Conservation (phyloP, 768 basidiomycete genomes). For the Cubamyces lactineus region DNA sequence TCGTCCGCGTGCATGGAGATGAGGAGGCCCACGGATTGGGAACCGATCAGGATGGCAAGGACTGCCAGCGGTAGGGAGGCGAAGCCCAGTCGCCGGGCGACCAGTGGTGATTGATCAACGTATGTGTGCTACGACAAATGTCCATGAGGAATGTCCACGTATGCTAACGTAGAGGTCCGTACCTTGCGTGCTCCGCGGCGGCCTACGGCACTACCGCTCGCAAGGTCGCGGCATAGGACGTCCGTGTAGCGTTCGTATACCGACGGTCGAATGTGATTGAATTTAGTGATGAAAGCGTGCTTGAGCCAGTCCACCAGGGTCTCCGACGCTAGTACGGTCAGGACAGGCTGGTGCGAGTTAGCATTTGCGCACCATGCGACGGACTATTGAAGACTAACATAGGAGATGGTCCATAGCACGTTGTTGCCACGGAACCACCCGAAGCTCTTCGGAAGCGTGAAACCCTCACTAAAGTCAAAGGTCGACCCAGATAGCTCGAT, state of each 20-base stretch:
- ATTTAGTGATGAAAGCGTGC: slow-evolving; percentile 99
- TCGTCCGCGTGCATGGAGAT: slow-evolving; percentile 45
- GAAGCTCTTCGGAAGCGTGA: slow-evolving; percentile 80
- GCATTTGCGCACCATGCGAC: not conserved
- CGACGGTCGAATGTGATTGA: slow-evolving; percentile 95
- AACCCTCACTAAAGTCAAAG: slow-evolving; percentile 72
- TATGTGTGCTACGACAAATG: slow-evolving; percentile 72
- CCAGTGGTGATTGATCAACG: slow-evolving; percentile 94
- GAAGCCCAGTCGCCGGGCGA: slow-evolving; percentile 92
- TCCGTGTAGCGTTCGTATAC: slow-evolving; percentile 96
- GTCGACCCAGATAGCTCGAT: slow-evolving; percentile 93
- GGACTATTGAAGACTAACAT: slow-evolving; percentile 53
- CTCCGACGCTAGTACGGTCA: slow-evolving; percentile 90
- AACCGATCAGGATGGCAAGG: slow-evolving; percentile 73
- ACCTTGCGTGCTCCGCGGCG: slow-evolving; percentile 75
- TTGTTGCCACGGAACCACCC: slow-evolving; percentile 83
- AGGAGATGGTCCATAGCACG: slow-evolving; percentile 85
- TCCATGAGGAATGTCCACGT: not conserved
- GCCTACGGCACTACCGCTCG: slow-evolving; percentile 74
- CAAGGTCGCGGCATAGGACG: slow-evolving; percentile 91
- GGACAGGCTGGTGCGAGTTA: slow-evolving; percentile 66
- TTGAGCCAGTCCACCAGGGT: slow-evolving; percentile 98
- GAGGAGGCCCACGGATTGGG: slow-evolving; percentile 68
- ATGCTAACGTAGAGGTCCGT: not conserved
- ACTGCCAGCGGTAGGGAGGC: slow-evolving; percentile 91